These are phyloP conservation scores for Silene noctiflora DNA, from an alignment of 179 eudicot genomes.

Conservation along the genomic window DNA sequence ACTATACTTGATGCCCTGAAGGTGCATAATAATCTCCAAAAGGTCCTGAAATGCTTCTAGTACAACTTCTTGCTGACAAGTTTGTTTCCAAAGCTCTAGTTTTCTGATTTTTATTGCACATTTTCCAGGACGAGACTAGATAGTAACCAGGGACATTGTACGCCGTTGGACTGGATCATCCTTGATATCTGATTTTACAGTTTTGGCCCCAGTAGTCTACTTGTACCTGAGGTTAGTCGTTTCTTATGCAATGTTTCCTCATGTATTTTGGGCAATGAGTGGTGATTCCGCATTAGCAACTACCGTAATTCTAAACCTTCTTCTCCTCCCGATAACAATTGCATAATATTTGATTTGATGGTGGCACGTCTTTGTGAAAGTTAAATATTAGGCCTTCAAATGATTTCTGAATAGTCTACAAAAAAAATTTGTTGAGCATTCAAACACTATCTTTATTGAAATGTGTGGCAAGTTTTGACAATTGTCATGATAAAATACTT, in stretches of 20 bases:
- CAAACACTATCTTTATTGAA: too few species aligned
- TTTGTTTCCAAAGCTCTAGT: neutral
- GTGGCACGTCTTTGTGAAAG: neutral
- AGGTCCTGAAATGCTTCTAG: conserved; percentile 29
- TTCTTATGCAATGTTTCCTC: neutral
- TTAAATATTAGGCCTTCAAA: too few species aligned
- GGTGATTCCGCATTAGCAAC: neutral
- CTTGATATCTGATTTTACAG: neutral
- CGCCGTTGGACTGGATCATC: neutral
- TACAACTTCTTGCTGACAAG: neutral
- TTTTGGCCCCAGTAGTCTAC: neutral
- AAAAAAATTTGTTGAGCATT: neutral
- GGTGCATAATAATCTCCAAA: conserved; percentile 45
- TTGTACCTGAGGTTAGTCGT: neutral
- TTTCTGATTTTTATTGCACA: neutral
- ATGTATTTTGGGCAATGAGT: neutral
- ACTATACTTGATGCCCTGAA: conserved; percentile 74
- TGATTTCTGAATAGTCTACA: neutral
- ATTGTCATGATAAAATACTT: neutral
- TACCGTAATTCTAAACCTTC: neutral
- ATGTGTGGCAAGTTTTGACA: neutral
- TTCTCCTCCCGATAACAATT: neutral
- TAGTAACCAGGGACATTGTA: neutral
- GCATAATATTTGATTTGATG: neutral
- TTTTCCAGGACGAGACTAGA: conserved; percentile 12